A percentile compares a stretch with the other conserved stretches of the same genome.
Conservation (phyloP, 176 grass and related monocot species). For the Oryza longistaminata region DNA sequence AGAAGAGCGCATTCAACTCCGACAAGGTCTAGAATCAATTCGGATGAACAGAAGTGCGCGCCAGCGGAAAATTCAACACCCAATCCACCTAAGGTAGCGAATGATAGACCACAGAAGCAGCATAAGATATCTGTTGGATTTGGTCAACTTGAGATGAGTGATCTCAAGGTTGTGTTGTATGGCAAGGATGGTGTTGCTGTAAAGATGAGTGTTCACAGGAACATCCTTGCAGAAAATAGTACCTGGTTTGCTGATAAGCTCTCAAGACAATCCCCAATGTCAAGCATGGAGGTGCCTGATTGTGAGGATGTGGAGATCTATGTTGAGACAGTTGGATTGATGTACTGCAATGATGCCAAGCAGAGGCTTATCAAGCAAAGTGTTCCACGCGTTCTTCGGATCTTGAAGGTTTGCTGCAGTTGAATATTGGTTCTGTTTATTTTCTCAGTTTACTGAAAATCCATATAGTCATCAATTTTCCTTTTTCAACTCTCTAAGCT, state of each 20-base stretch:
- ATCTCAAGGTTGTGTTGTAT: conserved; percentile 73
- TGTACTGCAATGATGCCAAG: conserved; percentile 83
- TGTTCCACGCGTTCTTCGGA: conserved; percentile 70
- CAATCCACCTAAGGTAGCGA: conserved; percentile 45
- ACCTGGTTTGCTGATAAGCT: conserved; percentile 77
- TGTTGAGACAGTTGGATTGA: conserved; percentile 86
- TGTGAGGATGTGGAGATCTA: conserved; percentile 95
- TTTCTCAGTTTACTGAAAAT: not conserved
- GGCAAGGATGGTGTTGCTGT: conserved; percentile 83
- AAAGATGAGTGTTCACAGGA: conserved; percentile 83
- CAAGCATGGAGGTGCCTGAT: conserved; percentile 61
- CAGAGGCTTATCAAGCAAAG: conserved; percentile 81
- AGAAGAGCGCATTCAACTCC: conserved; percentile 50
- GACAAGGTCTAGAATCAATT: conserved; percentile 47
- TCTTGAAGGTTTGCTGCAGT: conserved; percentile 69
- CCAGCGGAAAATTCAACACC: not conserved
- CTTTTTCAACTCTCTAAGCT: not conserved
- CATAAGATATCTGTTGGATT: conserved; percentile 86
- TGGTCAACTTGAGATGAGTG: conserved; percentile 69
- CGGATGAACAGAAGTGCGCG: conserved; percentile 42
- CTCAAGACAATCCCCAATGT: conserved; percentile 53
- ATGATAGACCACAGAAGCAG: conserved; percentile 59
- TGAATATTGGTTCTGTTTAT: not conserved
- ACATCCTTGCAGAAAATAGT: conserved; percentile 69
- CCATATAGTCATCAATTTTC: not conserved